Conservation (phyloP, 2,329 filamentous ascomycete species). For the Phialocephala subalpina region DNA sequence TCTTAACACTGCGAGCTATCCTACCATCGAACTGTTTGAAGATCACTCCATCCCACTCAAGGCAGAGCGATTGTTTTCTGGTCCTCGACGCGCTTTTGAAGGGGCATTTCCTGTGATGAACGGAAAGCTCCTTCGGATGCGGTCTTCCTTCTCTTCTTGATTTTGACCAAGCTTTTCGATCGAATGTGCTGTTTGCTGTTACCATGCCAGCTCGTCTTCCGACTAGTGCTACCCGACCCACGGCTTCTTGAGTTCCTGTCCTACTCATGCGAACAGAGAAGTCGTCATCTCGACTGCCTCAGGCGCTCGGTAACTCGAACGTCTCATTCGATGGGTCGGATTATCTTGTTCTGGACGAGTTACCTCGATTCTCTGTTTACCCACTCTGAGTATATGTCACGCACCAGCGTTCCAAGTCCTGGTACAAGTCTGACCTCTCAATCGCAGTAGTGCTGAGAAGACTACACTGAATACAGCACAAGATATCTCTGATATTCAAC, state of each 20-base stretch:
- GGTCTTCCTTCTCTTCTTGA: neutral
- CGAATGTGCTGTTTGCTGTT: neutral
- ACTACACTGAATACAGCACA: no score
- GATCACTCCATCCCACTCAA: neutral
- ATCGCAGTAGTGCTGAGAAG: no score
- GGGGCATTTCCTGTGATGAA: neutral
- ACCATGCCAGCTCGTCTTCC: neutral
- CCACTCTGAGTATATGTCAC: no score
- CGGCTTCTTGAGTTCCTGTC: neutral
- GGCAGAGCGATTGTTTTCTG: neutral
- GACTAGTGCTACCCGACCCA: neutral
- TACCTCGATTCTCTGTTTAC: no score
- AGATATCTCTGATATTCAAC: no score
- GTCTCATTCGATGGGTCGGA: no score
- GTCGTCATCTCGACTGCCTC: neutral
- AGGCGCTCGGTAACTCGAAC: no score
- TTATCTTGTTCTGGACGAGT: no score
- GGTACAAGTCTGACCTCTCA: no score
- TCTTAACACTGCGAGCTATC: no score
- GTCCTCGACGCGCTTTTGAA: neutral
- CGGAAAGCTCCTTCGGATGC: neutral
- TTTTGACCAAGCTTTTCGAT: neutral
- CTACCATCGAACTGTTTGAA: neutral
- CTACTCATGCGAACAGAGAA: neutral
- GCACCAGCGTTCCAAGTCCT: no score